Base-by-base conservation (phyloP, 202 grass and related monocot species). In the Tripidium arundinaceum region DNA sequence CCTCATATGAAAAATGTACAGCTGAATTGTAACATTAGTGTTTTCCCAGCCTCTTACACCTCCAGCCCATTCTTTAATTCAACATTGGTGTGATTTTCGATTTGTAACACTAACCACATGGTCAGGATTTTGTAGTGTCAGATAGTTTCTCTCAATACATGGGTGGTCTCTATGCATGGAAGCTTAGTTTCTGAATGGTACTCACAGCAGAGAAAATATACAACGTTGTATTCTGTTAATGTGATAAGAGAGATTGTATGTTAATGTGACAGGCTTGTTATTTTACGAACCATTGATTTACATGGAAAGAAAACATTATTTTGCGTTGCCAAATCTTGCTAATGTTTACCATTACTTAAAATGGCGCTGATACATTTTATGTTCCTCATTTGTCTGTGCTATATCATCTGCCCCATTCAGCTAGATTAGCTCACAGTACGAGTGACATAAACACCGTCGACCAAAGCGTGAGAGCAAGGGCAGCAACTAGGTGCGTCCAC, bases 391-490 rank as follows among this genome's bases (percentile, higher is more conserved):
- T 41, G 34, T 58, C 1, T 41, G 1, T 36, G 19, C 13, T n/a
- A 16, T 49, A 54, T 58, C 11, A 19, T 60, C 34, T 15, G 4
- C 2, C 54, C 67, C 52, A 38, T 72, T 46, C 28, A 27, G 57
- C 68, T 58, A 27, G n/a, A 64, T 37, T 4, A 47, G 13, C 29
- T 82, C 65, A 83, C 11, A 87, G 79, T 24, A 90, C 77, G 4
- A 90, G 83, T 14, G 74, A 81, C 87, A 86, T 88, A 62, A 83
- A 93, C 31, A 87, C 78, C 1, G 83, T 86, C 3, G 85, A 83
- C 82, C 87, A 88, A 71, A 83, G 54, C 0, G 79, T 83, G 4
- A 93, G 82, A 6, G 85, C 79, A 0, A 90, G 39, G 24, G 86
- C 68, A 0, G 72, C 88, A 45, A 81, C 73, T 31, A 93, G 71